Evolutionary conservation across 768 basidiomycete species (phyloP).

Genomic region (Lactarius sp.): DNA sequence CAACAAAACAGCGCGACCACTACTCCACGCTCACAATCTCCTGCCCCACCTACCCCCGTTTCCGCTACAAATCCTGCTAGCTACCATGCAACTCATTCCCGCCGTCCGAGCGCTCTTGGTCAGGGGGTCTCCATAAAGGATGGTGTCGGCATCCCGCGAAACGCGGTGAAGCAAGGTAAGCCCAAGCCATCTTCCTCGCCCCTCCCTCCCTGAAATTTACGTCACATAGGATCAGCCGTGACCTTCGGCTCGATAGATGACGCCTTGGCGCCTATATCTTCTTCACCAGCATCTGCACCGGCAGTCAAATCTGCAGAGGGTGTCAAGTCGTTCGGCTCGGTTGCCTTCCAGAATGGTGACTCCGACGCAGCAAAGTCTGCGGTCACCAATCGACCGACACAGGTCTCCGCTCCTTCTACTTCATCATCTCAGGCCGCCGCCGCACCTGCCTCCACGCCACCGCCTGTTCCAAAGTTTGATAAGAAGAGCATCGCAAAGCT

Average conservation of each 20-base stretch:
- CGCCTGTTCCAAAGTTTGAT: constrained; percentile 32
- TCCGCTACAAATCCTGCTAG: constrained; percentile 40
- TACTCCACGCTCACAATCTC: constrained; percentile 73
- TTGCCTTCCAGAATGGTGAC: constrained; percentile 47
- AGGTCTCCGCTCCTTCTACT: constrained; percentile 32
- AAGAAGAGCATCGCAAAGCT: constrained; percentile 49
- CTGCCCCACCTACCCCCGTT: constrained; percentile 40
- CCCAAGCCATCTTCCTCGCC: constrained; percentile 19
- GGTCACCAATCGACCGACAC: constrained; percentile 21
- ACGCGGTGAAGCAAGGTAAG: constrained; percentile 62
- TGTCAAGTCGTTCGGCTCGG: constrained; percentile 80
- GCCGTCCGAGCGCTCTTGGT: constrained; percentile 71
- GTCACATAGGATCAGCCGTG: constrained; percentile 53
- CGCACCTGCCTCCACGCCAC: constrained; percentile 25
- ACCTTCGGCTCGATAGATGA: constrained; percentile 92
- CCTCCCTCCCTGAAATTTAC: constrained; percentile 12
- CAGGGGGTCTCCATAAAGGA: constrained; percentile 72
- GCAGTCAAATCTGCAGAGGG: constrained; percentile 56
- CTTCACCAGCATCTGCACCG: constrained; percentile 68
- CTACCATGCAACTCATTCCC: constrained; percentile 53
- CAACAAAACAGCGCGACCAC: constrained; percentile 46
- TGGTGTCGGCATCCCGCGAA: constrained; percentile 69
- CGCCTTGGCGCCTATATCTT: constrained; percentile 67
- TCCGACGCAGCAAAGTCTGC: constrained; percentile 21
- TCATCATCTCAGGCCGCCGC: constrained; percentile 28